Evolutionary conservation across 768 basidiomycete species (phyloP).

Genomic region (Rhodotorula kratochvilovae): DNA sequence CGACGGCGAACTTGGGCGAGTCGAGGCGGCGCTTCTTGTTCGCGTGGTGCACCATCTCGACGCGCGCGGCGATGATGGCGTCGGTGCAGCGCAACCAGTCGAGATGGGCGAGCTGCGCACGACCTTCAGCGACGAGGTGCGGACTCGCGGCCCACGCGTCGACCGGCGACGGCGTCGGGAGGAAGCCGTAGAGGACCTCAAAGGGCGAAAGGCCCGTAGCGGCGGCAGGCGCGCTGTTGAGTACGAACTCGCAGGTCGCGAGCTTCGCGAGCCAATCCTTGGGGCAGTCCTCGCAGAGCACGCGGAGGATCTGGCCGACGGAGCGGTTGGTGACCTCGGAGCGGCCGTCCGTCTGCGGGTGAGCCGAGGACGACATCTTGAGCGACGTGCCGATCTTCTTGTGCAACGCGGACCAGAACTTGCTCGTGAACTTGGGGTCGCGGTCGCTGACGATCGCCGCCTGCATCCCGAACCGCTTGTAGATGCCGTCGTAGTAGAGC

Average conservation of each 20-base stretch:
- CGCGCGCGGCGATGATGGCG: no score
- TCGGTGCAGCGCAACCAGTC: no score
- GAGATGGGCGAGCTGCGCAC: no score
- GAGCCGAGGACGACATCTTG: conserved; percentile 8
- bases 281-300: not conserved
- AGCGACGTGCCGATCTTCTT: conserved; percentile 43
- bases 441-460: conserved; percentile 51
- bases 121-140: no score
- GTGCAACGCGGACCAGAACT: conserved; percentile 51
- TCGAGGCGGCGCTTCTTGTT: no score
- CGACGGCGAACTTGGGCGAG: no score
- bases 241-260: not conserved
- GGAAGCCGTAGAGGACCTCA: conserved; percentile 1
- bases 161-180: no score
- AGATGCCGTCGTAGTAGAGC: conserved; percentile 48
- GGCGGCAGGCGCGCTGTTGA: not conserved
- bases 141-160: no score
- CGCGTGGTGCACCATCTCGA: no score
- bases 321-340: conserved; percentile 11
- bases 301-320: conserved; percentile 3
- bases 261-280: not conserved
- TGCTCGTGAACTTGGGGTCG: conserved; percentile 51
- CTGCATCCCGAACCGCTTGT: conserved; percentile 51
- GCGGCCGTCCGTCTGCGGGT: conserved; percentile 19
- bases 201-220: not conserved